Percentiles rank a stretch among this genome's conserved stretches.
phyloP scores from a whole-genome alignment of 495 filamentous ascomycete species.

The Clavariopsis aquatica region DNA sequence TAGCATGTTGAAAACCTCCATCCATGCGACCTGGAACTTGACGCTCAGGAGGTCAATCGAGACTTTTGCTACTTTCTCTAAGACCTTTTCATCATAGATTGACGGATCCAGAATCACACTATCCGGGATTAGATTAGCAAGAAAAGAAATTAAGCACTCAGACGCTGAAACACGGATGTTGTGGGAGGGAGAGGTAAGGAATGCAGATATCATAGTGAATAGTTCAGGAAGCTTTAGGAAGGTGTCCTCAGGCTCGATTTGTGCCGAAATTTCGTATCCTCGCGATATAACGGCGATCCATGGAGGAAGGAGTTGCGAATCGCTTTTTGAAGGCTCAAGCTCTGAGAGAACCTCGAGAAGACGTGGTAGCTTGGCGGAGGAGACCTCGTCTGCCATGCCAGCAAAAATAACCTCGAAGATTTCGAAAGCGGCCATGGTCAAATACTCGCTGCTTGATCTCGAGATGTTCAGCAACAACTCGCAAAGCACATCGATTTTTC shows the following conservation, averaged over 20 bases:
- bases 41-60: slow-evolving; percentile 75
- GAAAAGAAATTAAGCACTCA: slow-evolving; percentile 89
- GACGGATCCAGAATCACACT: slow-evolving; percentile 81
- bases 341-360: slow-evolving; percentile 85
- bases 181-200: slow-evolving; percentile 80
- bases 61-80: slow-evolving; percentile 70
- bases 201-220: slow-evolving; percentile 72
- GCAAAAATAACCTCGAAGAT: slow-evolving; percentile 95
- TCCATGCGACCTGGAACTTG: slow-evolving; percentile 92
- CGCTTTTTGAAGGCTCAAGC: slow-evolving; percentile 82
- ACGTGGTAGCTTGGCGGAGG: slow-evolving; percentile 83
- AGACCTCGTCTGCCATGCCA: slow-evolving; percentile 81
- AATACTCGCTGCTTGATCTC: slow-evolving; percentile 83
- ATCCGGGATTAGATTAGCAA: slow-evolving; percentile 81
- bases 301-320: slow-evolving; percentile 87
- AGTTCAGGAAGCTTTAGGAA: slow-evolving; percentile 83
- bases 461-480: slow-evolving; percentile 86
- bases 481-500: slow-evolving; percentile 88
- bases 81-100: slow-evolving; percentile 79
- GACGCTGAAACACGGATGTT: slow-evolving; percentile 93
- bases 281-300: slow-evolving; percentile 95
- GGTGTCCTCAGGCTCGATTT: slow-evolving; percentile 80
- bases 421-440: slow-evolving; percentile 93
- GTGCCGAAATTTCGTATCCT: slow-evolving; percentile 89
- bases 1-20: slow-evolving; percentile 89